Evolutionary conservation across 805 yeast species (phyloP), one percentile per base, ranked within the genome.

Genomic region (Pichia thaimueangensis): DNA sequence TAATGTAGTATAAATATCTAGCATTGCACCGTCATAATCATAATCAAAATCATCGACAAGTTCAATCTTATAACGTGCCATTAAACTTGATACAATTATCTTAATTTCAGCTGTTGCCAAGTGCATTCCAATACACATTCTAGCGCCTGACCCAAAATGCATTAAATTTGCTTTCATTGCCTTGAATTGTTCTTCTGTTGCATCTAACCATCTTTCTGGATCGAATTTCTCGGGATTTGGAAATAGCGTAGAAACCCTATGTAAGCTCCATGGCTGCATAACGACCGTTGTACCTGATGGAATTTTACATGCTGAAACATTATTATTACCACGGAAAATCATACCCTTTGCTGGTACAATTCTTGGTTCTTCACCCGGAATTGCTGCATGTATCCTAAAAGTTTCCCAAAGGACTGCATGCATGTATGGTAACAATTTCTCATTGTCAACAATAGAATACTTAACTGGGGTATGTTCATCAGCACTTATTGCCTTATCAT

Each of bases 41-140:
- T 62, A 62, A 39, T 62, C 57, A 39, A 52, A 56, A 5, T 35
- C 48, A 7, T 52, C 54, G 15, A 45, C 56, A 24, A 61, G 40
- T 25, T 39, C 28, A 30, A 59, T 58, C 11, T 48, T 41, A 49
- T 56, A 76, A 37, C 73, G 67, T 68, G 74, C 71, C 53, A 79
- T 74, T 15, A 82, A 56, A 45, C 70, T 69, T 9, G 78, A 74
- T 23, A 77, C 53, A 11, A 73, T 70, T 33, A 79, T 52, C 55
- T 80, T 82, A 68, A 82, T 78, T 54, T 81, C 88, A 32, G 74
- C 73, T 16, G 74, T 59, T 0, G 88, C 88, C 31, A 82, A 56
- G 54, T 82, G 70, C 77, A 78, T 72, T 1, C 91, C 89, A 41
- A 81, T 63, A 53, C 91, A 82, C 87, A 81, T 80, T 48, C 87